Percentiles rank a stretch among this genome's conserved stretches.
phyloP scores from a whole-genome alignment of 2,329 filamentous ascomycete species.

The Aspergillus sp. region DNA sequence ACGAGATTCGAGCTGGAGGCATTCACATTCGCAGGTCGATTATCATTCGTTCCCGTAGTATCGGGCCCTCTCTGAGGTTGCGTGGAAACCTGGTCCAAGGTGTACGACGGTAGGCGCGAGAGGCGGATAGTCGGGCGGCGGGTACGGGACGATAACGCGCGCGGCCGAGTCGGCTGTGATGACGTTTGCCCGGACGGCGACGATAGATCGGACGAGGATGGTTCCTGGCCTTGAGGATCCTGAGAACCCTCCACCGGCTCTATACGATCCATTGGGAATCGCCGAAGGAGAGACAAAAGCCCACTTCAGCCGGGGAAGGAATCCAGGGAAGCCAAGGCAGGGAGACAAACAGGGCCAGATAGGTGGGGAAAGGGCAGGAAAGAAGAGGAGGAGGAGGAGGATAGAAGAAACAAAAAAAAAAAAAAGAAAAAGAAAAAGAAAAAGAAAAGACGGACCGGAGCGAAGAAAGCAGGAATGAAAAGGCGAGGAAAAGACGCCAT shows the following conservation, averaged over 20 bases:
- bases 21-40: not conserved
- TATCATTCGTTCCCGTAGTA: not conserved
- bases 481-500: not conserved
- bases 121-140: slow-evolving; percentile 36
- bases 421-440: not conserved
- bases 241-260: slow-evolving; percentile 29
- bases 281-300: not conserved
- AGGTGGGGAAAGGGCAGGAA: not conserved
- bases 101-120: slow-evolving; percentile 16
- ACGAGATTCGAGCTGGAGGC: slow-evolving; percentile 6
- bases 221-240: slow-evolving; percentile 11
- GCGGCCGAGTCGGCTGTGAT: slow-evolving; percentile 20
- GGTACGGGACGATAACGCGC: slow-evolving; percentile 23
- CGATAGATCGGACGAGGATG: slow-evolving; percentile 14
- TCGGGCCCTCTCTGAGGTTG: slow-evolving; percentile 12
- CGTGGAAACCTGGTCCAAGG: slow-evolving; percentile 8
- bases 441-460: slow-evolving; percentile 2
- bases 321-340: not conserved
- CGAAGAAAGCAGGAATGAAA: not conserved
- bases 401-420: not conserved
- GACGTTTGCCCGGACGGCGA: slow-evolving; percentile 19
- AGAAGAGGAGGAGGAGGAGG: not conserved
- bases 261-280: slow-evolving; percentile 38
- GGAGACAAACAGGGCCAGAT: not conserved
- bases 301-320: not conserved